A percentile compares a stretch with the other conserved stretches of the same genome.
Conservation (phyloP, 2,329 filamentous ascomycete genomes). For the Xylariales sp. region DNA sequence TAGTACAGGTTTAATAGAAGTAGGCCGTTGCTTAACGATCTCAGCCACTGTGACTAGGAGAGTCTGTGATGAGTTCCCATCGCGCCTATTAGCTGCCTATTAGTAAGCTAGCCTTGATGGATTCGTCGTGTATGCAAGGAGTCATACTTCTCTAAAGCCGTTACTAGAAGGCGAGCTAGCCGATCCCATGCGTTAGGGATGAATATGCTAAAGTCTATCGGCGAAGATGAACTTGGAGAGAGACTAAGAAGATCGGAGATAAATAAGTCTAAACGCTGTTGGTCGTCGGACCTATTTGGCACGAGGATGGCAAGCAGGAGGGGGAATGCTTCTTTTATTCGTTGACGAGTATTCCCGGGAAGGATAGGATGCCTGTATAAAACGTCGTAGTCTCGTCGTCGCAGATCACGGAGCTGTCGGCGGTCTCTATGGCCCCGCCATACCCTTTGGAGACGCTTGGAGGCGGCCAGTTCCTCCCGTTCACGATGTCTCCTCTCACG, state of each 20-base stretch:
- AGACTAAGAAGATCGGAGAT: constrained; percentile 54
- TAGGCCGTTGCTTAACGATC: constrained; percentile 47
- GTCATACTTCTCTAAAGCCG: constrained; percentile 47
- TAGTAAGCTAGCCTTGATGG: constrained; percentile 15
- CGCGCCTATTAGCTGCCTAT: constrained; percentile 40
- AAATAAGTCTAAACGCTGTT: constrained; percentile 60
- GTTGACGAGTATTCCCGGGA: constrained; percentile 46
- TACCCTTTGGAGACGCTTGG: constrained; percentile 77
- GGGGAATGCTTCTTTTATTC: constrained; percentile 55
- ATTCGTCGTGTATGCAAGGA: constrained; percentile 8
- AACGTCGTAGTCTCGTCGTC: constrained; percentile 50
- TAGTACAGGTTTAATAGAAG: constrained; percentile 46
- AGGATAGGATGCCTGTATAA: constrained; percentile 42
- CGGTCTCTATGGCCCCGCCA: constrained; percentile 84
- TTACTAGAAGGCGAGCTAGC: constrained; percentile 45
- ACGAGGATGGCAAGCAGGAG: constrained; percentile 65
- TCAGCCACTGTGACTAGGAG: constrained; percentile 54
- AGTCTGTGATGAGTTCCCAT: constrained; percentile 42
- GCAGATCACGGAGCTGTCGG: constrained; percentile 65
- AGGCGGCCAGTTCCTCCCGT: constrained; percentile 79
- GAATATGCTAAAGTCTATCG: constrained; percentile 38
- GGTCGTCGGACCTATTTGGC: constrained; percentile 57
- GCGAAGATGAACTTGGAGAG: constrained; percentile 7
- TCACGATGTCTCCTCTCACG: constrained; percentile 83
- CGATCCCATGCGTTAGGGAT: constrained; percentile 41